phyloP scores from a whole-genome alignment of 768 basidiomycete genomes.

The Cyclocybe aegerita region DNA sequence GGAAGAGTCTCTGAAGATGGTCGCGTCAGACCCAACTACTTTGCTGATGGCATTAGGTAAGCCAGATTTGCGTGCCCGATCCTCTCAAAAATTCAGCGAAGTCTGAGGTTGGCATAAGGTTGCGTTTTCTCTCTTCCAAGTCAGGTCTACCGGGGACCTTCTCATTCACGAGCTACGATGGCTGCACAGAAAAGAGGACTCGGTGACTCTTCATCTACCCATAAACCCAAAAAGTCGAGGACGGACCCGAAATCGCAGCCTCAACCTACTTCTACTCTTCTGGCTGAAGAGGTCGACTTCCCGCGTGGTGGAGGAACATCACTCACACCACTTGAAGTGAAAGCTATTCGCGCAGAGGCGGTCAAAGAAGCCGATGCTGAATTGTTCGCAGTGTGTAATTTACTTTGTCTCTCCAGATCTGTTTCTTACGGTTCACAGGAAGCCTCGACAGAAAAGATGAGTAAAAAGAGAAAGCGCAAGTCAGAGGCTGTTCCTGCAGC shows the following conservation, averaged over 20 bases:
- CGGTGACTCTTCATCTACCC: conserved; percentile 49
- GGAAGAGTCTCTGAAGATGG: not conserved
- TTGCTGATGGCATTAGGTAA: conserved; percentile 14
- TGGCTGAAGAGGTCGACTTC: conserved; percentile 81
- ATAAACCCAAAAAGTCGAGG: conserved; percentile 65
- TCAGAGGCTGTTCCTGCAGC: conserved; percentile 34
- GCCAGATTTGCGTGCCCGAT: conserved; percentile 23
- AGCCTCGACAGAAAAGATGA: conserved; percentile 37
- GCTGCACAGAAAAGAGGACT: conserved; percentile 59
- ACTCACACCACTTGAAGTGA: conserved; percentile 88
- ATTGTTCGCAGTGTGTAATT: conserved; percentile 58
- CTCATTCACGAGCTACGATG: conserved; percentile 25
- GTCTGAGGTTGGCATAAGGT: no score
- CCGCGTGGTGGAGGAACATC: conserved; percentile 92
- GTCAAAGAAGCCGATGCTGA: conserved; percentile 82
- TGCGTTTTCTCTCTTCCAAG: not conserved
- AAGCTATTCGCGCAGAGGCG: conserved; percentile 81
- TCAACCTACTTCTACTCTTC: conserved; percentile 25
- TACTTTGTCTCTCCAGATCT: conserved; percentile 2
- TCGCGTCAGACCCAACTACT: not conserved
- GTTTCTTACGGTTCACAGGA: conserved; percentile 29
- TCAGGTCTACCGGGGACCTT: not conserved
- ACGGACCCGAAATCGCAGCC: conserved; percentile 25
- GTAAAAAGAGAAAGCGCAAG: conserved; percentile 49
- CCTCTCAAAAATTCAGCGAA: conserved; percentile 27